These are phyloP conservation scores for Ogataea haglerorum DNA, from an alignment of 805 yeast genomes.

Conservation along the genomic window DNA sequence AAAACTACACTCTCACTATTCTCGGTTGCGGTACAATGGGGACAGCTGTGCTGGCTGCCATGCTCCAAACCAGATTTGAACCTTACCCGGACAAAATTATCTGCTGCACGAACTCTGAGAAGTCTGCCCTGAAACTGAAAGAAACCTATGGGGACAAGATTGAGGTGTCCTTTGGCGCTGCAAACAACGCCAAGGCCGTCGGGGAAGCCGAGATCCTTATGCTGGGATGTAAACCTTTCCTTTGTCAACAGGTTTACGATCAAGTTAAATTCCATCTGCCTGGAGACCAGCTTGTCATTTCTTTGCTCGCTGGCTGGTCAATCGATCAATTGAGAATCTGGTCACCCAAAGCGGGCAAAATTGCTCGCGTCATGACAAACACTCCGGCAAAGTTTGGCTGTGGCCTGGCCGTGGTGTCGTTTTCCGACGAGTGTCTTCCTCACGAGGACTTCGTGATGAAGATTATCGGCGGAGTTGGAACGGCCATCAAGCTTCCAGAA, in stretches of 20 bases:
- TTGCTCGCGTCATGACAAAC: conserved; percentile 96
- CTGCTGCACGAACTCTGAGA: conserved; percentile 67
- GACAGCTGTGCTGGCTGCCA: conserved; percentile 83
- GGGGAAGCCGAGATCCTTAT: conserved; percentile 64
- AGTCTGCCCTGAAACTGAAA: conserved; percentile 47
- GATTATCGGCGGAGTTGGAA: conserved; percentile 63
- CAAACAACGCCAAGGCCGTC: conserved; percentile 56
- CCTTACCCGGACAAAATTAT: conserved; percentile 69
- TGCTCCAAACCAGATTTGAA: conserved; percentile 46
- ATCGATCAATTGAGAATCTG: conserved; percentile 58
- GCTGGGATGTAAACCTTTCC: conserved; percentile 85
- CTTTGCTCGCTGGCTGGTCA: conserved; percentile 91
- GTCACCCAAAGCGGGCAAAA: conserved; percentile 39
- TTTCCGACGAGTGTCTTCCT: conserved; percentile 48
- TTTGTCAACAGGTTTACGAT: conserved; percentile 57
- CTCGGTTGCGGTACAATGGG: conserved; percentile 97
- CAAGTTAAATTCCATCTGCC: conserved; percentile 45
- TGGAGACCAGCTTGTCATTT: conserved; percentile 47
- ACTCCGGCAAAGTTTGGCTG: conserved; percentile 92
- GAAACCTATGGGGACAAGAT: conserved; percentile 50
- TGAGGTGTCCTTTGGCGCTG: conserved; percentile 45
- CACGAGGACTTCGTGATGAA: conserved; percentile 48
- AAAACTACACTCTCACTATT: conserved; percentile 48
- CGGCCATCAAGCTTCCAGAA: conserved; percentile 70
- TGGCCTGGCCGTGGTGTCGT: conserved; percentile 92